These are phyloP conservation scores for Chaetomium globosum DNA, from an alignment of 2,329 filamentous ascomycete genomes.

Conservation along the genomic window DNA sequence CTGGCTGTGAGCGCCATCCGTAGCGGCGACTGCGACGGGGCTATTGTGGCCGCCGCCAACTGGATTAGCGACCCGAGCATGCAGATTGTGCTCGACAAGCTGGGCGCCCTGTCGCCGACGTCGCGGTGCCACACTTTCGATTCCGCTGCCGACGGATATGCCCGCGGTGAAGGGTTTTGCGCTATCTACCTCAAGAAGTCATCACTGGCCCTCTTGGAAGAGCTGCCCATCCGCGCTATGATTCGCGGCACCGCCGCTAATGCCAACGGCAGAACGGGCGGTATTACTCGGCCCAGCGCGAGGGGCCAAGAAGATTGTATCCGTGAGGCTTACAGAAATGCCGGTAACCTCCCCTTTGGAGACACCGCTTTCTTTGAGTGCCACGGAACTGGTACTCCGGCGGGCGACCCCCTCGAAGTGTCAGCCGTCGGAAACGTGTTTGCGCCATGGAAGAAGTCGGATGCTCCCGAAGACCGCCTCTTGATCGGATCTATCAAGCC, in stretches of 20 bases:
- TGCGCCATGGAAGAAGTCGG: not conserved
- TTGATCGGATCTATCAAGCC: constrained; percentile 47
- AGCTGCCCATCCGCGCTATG: constrained; percentile 50
- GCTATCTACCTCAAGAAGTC: constrained; percentile 50
- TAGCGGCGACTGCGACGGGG: constrained; percentile 38
- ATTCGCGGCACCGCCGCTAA: constrained; percentile 50
- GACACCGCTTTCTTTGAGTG: constrained; percentile 42
- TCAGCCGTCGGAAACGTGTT: not conserved
- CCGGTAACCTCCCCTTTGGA: constrained; percentile 40
- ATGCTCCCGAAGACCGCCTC: constrained; percentile 28
- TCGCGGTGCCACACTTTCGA: constrained; percentile 49
- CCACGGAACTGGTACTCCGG: constrained; percentile 45
- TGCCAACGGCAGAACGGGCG: constrained; percentile 50
- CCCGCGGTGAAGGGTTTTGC: constrained; percentile 54
- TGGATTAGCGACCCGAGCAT: not conserved
- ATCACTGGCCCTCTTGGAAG: constrained; percentile 42
- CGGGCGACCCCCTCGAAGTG: constrained; percentile 32
- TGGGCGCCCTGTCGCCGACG: constrained; percentile 46
- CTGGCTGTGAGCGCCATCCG: constrained; percentile 24
- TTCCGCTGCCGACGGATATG: constrained; percentile 53
- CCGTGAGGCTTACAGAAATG: constrained; percentile 43
- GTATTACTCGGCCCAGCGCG: constrained; percentile 53
- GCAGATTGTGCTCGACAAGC: constrained; percentile 41
- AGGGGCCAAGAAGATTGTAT: constrained; percentile 48
- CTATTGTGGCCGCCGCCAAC: constrained; percentile 37